A percentile compares a stretch with the other conserved stretches of the same genome.
Evolutionary conservation across 2,329 filamentous ascomycete genomes (phyloP).

Genomic region (Neopestalotiopsis sp.): DNA sequence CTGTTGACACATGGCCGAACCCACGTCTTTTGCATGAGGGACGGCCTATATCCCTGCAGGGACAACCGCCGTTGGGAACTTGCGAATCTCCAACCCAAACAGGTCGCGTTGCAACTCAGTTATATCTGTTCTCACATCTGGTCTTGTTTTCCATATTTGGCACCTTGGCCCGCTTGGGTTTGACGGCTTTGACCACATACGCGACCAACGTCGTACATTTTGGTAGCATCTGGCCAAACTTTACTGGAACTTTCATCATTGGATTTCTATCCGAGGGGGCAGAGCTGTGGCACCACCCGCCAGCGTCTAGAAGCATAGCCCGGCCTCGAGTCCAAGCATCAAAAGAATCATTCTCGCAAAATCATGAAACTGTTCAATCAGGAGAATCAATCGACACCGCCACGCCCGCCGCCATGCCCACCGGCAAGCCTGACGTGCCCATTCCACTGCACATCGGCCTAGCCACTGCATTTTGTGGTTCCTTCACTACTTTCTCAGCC

Average conservation of each 20-base stretch:
- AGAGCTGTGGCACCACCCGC: background rate
- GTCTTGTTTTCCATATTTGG: slow-evolving; percentile 14
- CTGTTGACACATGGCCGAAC: background rate
- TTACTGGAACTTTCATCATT: slow-evolving; percentile 10
- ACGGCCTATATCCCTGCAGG: background rate
- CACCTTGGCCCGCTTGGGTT: slow-evolving; percentile 11
- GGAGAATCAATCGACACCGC: background rate
- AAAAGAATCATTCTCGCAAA: background rate
- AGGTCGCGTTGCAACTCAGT: background rate
- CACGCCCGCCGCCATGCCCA: background rate
- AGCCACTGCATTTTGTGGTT: background rate
- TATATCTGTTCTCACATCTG: slow-evolving; percentile 8
- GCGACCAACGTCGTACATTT: background rate
- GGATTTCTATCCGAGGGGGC: slow-evolving; percentile 11
- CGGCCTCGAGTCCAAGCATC: background rate
- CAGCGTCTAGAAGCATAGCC: background rate
- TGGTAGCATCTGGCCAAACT: slow-evolving; percentile 12
- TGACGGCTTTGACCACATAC: slow-evolving; percentile 4
- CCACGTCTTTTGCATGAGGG: background rate
- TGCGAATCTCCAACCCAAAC: background rate
- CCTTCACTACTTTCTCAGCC: slow-evolving; percentile 3
- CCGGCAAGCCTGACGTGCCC: background rate
- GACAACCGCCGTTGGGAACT: background rate
- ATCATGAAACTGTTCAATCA: background rate
- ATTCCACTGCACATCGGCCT: slow-evolving; percentile 7